phyloP scores from a whole-genome alignment of 108 stramenopile species.

The Ochromonas danica region DNA sequence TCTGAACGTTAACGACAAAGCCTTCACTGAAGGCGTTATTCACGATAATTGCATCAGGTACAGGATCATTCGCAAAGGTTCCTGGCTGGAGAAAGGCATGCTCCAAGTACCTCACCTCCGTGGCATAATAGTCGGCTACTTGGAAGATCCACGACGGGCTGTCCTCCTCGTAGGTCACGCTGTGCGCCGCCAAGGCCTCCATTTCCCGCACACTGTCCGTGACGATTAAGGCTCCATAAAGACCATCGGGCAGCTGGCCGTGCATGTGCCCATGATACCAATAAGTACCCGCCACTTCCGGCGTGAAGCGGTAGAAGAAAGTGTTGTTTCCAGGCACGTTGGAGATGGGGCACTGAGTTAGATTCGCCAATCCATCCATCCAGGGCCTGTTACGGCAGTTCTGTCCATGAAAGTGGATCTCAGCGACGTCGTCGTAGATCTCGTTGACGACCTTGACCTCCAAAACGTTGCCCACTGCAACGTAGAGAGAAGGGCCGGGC shows the following conservation, averaged over 20 bases:
- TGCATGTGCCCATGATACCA: conserved; percentile 26
- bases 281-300: background rate
- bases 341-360: background rate
- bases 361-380: background rate
- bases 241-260: background rate
- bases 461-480: background rate
- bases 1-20: background rate
- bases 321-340: background rate
- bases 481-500: background rate
- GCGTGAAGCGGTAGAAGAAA: background rate
- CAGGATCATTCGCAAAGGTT: background rate
- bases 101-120: background rate
- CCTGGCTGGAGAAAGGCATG: background rate
- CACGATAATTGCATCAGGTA: background rate
- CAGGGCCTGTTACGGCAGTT: background rate
- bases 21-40: background rate
- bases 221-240: conserved; percentile 19
- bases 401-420: background rate
- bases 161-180: background rate
- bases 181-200: background rate
- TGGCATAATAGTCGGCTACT: background rate
- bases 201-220: background rate
- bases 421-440: background rate
- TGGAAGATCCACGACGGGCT: background rate
- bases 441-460: background rate